Evolutionary conservation across 768 basidiomycete species (phyloP).

Genomic region (Heimioporus sp.): DNA sequence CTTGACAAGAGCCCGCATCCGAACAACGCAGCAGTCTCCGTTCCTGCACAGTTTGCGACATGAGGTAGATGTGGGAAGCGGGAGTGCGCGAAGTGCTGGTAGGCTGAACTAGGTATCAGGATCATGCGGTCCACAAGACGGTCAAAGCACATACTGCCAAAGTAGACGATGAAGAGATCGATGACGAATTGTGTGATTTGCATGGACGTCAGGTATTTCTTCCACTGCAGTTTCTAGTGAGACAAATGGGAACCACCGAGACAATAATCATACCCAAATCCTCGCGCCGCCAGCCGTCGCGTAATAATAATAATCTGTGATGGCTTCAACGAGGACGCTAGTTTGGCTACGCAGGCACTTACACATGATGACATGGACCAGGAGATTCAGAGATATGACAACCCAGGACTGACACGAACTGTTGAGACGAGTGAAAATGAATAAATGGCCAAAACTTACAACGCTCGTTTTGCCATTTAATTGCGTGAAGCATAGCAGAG

Average conservation of each 20-base stretch:
- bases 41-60: constrained; percentile 82
- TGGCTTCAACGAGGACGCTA: not conserved
- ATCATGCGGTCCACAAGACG: constrained; percentile 1
- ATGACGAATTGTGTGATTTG: constrained; percentile 97
- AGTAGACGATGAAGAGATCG: constrained; percentile 89
- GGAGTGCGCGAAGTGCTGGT: constrained; percentile 72
- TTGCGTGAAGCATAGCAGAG: constrained; percentile 91
- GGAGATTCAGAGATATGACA: constrained; percentile 85
- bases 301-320: constrained; percentile 96
- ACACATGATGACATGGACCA: constrained; percentile 99
- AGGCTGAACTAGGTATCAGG: constrained; percentile 43
- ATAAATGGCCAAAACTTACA: constrained; percentile 45
- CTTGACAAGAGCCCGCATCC: constrained; percentile 86
- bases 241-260: not conserved
- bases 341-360: constrained; percentile 31
- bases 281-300: constrained; percentile 95
- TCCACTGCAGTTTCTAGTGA: constrained; percentile 65
- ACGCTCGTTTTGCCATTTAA: constrained; percentile 93
- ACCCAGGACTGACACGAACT: constrained; percentile 80
- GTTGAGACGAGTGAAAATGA: not conserved
- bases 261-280: constrained; percentile 74
- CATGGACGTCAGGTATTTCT: constrained; percentile 95
- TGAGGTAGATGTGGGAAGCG: constrained; percentile 68
- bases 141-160: constrained; percentile 71
- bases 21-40: constrained; percentile 82